Percentiles rank a stretch among this genome's conserved stretches.
Conservation (phyloP, 257 asterid species). For the Solanum arcanum region DNA sequence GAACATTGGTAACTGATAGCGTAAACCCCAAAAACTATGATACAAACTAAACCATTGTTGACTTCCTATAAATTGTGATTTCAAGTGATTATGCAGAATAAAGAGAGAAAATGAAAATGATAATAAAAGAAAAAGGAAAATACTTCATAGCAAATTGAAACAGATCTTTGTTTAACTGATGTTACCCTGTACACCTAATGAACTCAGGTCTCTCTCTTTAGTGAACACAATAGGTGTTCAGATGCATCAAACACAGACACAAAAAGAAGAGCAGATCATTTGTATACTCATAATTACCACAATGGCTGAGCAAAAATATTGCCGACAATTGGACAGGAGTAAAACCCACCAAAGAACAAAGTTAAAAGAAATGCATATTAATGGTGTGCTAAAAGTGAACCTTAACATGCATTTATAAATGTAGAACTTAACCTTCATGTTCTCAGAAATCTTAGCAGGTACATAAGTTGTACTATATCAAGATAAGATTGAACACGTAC, state of each 20-base stretch:
- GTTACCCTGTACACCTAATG: neutral
- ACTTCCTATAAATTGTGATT: neutral
- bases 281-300: neutral
- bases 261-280: neutral
- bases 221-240: neutral
- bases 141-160: neutral
- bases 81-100: neutral
- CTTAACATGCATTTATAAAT: neutral
- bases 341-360: neutral
- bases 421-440: neutral
- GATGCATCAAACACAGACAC: neutral
- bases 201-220: neutral
- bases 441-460: neutral
- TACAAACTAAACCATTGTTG: neutral
- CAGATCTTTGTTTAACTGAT: neutral
- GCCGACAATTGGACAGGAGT: neutral
- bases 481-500: conserved; percentile 20
- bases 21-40: neutral
- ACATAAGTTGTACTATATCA: neutral
- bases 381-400: neutral
- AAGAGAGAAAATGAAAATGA: neutral
- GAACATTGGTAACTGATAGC: neutral
- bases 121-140: neutral
- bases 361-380: neutral
- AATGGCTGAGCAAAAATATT: neutral